phyloP scores from a whole-genome alignment of 2,329 filamentous ascomycete genomes.

The Alternaria sp. region DNA sequence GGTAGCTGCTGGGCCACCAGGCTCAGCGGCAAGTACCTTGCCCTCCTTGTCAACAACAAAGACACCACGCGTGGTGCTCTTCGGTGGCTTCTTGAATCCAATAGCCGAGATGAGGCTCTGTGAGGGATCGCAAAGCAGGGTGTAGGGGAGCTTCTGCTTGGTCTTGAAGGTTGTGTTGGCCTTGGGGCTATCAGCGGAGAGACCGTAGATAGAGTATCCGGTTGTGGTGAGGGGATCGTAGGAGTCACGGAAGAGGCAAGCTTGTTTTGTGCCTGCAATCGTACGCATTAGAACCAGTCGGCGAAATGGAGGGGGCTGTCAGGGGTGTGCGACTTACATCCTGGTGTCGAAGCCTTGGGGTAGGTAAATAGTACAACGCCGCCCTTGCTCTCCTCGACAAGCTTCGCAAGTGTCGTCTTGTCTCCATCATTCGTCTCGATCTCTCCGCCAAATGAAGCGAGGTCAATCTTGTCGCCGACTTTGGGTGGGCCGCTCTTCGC shows the following conservation, averaged over 20 bases:
- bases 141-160: constrained; percentile 89
- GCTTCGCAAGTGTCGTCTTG: constrained; percentile 79
- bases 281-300: constrained; percentile 20
- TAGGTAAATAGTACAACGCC: constrained; percentile 96
- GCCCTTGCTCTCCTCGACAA: constrained; percentile 82
- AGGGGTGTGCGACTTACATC: constrained; percentile 71
- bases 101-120: constrained; percentile 82
- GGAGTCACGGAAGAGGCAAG: constrained; percentile 89
- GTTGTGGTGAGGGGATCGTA: constrained; percentile 78
- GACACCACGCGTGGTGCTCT: constrained; percentile 84
- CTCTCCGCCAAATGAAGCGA: constrained; percentile 70
- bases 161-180: constrained; percentile 92
- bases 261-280: constrained; percentile 84
- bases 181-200: constrained; percentile 87
- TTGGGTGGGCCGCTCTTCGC: constrained; percentile 34
- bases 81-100: constrained; percentile 86
- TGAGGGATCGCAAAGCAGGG: constrained; percentile 83
- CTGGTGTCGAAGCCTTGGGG: constrained; percentile 91
- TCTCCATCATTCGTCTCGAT: constrained; percentile 86
- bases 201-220: constrained; percentile 87
- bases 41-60: constrained; percentile 86
- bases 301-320: neutral
- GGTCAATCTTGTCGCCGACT: constrained; percentile 62
- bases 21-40: constrained; percentile 77
- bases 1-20: constrained; percentile 80